phyloP scores from a whole-genome alignment of 148 eudicot species.

The Dianthus caryophyllus region DNA sequence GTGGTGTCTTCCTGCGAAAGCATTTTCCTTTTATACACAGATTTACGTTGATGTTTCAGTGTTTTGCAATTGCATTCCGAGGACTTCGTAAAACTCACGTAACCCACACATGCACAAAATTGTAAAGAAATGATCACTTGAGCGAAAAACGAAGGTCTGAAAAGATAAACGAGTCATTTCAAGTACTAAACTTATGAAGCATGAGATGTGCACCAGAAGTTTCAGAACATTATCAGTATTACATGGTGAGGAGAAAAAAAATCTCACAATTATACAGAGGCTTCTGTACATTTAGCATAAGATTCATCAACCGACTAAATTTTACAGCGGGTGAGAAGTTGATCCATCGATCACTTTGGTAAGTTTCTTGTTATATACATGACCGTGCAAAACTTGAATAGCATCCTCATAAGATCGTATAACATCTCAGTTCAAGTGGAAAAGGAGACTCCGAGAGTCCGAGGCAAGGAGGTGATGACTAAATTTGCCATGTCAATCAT shows the following conservation, averaged over 20 bases:
- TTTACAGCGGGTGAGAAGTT: conserved; percentile 18
- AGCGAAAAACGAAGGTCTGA: too few relatives aligned
- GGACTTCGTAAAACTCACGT: too few relatives aligned
- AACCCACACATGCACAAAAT: too few relatives aligned
- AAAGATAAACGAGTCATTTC: background rate
- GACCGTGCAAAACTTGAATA: conserved; percentile 6
- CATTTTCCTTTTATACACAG: too few relatives aligned
- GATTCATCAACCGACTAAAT: background rate
- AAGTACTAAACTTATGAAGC: background rate
- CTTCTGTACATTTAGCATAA: background rate
- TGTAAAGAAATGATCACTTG: background rate
- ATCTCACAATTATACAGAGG: background rate
- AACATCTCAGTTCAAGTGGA: conserved; percentile 15
- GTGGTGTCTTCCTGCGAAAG: background rate
- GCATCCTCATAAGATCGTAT: conserved; percentile 1
- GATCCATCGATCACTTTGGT: conserved; percentile 5
- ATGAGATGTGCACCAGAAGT: background rate
- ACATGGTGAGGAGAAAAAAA: background rate
- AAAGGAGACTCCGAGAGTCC: conserved; percentile 8
- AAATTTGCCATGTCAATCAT: conserved; percentile 16
- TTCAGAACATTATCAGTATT: background rate
- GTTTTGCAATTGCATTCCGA: too few relatives aligned
- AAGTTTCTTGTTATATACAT: conserved; percentile 24
- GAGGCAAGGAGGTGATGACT: background rate
- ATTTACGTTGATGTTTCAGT: too few relatives aligned